Evolutionary conservation across 2,329 filamentous ascomycete species (phyloP).

Genomic region (Fusarium multiceps): DNA sequence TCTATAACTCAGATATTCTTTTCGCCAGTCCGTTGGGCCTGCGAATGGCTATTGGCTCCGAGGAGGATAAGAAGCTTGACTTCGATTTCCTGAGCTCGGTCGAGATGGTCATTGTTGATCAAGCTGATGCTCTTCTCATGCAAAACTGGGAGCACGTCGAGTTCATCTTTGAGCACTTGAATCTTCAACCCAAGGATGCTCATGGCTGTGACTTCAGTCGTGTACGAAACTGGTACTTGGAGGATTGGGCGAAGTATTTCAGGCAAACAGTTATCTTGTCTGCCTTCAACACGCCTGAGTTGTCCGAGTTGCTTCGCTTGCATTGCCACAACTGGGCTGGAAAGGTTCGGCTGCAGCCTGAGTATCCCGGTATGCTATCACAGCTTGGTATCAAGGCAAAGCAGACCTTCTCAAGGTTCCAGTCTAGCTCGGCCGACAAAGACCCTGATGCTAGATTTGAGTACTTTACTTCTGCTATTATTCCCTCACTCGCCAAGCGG

Average conservation of each 20-base stretch:
- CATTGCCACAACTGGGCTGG: slow-evolving; percentile 85
- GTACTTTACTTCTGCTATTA: slow-evolving; percentile 85
- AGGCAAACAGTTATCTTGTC: slow-evolving; percentile 88
- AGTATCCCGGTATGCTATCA: slow-evolving; percentile 78
- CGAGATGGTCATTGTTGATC: slow-evolving; percentile 89
- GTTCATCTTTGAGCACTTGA: slow-evolving; percentile 90
- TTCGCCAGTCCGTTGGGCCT: slow-evolving; percentile 90
- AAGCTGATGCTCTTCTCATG: slow-evolving; percentile 93
- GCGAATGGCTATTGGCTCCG: slow-evolving; percentile 88
- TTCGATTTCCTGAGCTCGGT: slow-evolving; percentile 94
- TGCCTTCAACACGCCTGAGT: slow-evolving; percentile 87
- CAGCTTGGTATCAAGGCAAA: slow-evolving; percentile 77
- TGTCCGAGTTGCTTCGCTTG: slow-evolving; percentile 80
- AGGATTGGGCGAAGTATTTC: slow-evolving; percentile 81
- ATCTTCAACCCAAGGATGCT: slow-evolving; percentile 86
- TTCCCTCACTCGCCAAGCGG: slow-evolving; percentile 79
- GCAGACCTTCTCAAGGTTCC: slow-evolving; percentile 92
- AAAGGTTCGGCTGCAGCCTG: slow-evolving; percentile 76
- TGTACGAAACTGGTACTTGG: slow-evolving; percentile 92
- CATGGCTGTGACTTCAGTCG: slow-evolving; percentile 95
- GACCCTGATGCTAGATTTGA: slow-evolving; percentile 92
- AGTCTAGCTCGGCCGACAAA: slow-evolving; percentile 72
- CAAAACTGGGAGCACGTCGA: slow-evolving; percentile 99
- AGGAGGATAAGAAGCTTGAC: slow-evolving; percentile 73
- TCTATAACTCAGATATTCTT: slow-evolving; percentile 97